Evolutionary conservation across 257 asterid species (phyloP), one percentile per base, ranked within the genome.

Genomic region (Henckelia pumila): DNA sequence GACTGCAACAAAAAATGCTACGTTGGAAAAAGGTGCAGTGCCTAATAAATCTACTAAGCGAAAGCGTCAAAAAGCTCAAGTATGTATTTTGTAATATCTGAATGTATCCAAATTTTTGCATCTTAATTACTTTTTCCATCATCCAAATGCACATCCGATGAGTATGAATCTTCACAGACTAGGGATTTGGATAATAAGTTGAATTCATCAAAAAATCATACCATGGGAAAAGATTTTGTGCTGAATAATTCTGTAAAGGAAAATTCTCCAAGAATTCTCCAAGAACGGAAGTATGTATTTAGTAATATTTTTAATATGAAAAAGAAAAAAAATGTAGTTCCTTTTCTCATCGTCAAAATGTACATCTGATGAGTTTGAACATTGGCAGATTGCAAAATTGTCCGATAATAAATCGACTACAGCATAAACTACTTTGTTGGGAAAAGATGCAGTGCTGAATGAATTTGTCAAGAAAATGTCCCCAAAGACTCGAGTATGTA

Each of bases 301-400:
- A 33, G 44, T 33, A 33, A 33, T 33, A 40, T 40, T n/a, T 40
- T 26, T 26, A n/a, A n/a, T n/a, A n/a, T n/a, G n/a, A n/a, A n/a
- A n/a, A n/a, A n/a, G n/a, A n/a, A n/a, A 1, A 26, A 26, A 26
- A 26, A 26, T 1, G 0, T 8, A 8, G 3, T 8, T 33, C 2
- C 9, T 33, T 33, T 33, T 33, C 3, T 9, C 44, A 33, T 33
- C 44, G 8, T 33, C 44, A 13, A 33, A 33, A 23, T n/a, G 29
- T 8, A 11, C 30, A 25, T 29, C 73, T 44, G 32, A 47, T 53
- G 40, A 61, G 50, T 57, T n/a, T n/a, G 55, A 32, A 37, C 59
- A 29, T 20, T 28, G 26, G 35, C 64, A 73, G 83, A 37, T 28
- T 26, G 35, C 64, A 73, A 79, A 37, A 28, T 29, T 17, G 23